These are phyloP conservation scores for Nothomitra cinnamomea DNA, from an alignment of 2,329 filamentous ascomycete species.

Conservation along the genomic window DNA sequence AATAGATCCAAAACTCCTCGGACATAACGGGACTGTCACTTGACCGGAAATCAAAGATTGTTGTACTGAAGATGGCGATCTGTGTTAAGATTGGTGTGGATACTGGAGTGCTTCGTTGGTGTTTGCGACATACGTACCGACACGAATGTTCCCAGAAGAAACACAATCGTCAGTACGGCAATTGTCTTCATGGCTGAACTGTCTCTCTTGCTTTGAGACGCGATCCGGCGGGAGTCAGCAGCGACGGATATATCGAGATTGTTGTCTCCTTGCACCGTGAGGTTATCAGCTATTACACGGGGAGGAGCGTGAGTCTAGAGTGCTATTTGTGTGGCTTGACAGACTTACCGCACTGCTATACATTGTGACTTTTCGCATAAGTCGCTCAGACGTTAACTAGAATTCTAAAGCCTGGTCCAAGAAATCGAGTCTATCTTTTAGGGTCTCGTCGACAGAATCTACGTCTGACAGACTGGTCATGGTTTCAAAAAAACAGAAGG, in stretches of 20 bases:
- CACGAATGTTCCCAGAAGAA: not conserved
- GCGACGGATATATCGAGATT: not conserved
- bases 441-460: too few relatives aligned
- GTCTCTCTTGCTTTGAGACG: not conserved
- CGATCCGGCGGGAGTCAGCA: not conserved
- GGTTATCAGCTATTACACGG: not conserved
- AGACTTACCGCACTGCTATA: not conserved
- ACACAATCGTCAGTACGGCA: not conserved
- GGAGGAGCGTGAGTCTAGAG: not conserved
- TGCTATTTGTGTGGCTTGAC: not conserved
- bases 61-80: too few relatives aligned
- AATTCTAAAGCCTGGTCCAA: not conserved
- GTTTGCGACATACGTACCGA: not conserved
- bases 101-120: too few relatives aligned
- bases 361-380: not conserved
- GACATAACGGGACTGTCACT: too few relatives aligned
- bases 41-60: too few relatives aligned
- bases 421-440: too few relatives aligned
- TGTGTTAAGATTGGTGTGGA: slow-evolving; percentile 44
- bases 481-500: not conserved
- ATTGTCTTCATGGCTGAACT: slow-evolving; percentile 1
- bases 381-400: too few relatives aligned
- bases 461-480: too few relatives aligned
- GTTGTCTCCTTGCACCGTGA: not conserved
- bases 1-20: too few relatives aligned